phyloP scores from a whole-genome alignment of 2,329 filamentous ascomycete species.

The Diplodia corticola region DNA sequence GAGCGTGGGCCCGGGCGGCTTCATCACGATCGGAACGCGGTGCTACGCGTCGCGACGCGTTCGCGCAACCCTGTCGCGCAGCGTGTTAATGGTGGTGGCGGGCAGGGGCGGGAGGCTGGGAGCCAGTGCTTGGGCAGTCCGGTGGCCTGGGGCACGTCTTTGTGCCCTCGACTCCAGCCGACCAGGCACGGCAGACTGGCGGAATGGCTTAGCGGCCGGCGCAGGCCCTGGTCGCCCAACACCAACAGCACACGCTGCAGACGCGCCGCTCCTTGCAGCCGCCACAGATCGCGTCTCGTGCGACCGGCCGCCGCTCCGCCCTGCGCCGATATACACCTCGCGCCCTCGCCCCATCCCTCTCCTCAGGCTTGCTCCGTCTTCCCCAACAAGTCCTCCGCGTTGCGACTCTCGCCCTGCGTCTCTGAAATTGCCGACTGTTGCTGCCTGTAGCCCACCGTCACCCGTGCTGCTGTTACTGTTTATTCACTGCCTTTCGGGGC shows the following conservation, averaged over 20 bases:
- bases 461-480: constrained; percentile 13
- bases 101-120: constrained; percentile 1
- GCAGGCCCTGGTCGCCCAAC: constrained; percentile 3
- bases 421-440: background rate
- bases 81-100: background rate
- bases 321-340: constrained; percentile 17
- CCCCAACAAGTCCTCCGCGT: constrained; percentile 11
- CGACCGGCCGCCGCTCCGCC: background rate
- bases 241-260: constrained; percentile 19
- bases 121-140: background rate
- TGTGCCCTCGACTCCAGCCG: background rate
- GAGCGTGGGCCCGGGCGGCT: background rate
- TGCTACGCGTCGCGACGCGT: constrained; percentile 9
- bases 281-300: constrained; percentile 16
- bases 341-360: constrained; percentile 12
- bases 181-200: background rate
- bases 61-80: constrained; percentile 4
- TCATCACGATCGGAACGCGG: constrained; percentile 11
- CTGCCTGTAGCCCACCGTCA: background rate
- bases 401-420: constrained; percentile 11
- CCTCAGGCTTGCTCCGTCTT: constrained; percentile 6
- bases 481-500: constrained; percentile 7
- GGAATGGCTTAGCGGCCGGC: background rate
- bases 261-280: constrained; percentile 17
- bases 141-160: background rate